Evolutionary conservation across 208 protist genomes (phyloP).

Genomic region (Wallacemonas sp.): DNA sequence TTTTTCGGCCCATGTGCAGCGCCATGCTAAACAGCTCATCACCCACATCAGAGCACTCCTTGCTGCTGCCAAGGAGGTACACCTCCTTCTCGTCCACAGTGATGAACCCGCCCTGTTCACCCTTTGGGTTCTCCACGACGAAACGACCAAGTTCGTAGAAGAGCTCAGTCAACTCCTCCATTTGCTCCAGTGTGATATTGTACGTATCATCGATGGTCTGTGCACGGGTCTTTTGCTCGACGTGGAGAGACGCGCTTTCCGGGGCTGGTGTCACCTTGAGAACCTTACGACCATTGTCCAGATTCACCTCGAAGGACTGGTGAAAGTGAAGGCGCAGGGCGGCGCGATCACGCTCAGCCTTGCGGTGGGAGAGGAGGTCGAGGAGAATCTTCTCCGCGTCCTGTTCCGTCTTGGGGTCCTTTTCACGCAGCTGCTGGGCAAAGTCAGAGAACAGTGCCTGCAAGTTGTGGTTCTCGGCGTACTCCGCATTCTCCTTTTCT

Average conservation of each 20-base stretch:
- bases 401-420: conserved; percentile 75
- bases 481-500: conserved; percentile 73
- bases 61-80: conserved; percentile 58
- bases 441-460: conserved; percentile 77
- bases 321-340: conserved; percentile 73
- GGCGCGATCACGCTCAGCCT: conserved; percentile 71
- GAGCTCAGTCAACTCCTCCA: conserved; percentile 73
- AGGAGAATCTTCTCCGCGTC: conserved; percentile 73
- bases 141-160: conserved; percentile 85
- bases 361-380: conserved; percentile 77
- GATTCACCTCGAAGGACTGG: conserved; percentile 73
- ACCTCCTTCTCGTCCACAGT: conserved; percentile 83
- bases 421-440: conserved; percentile 66
- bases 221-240: conserved; percentile 67
- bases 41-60: conserved; percentile 71
- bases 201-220: conserved; percentile 59
- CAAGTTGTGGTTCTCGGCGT: conserved; percentile 77
- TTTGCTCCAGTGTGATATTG: conserved; percentile 60
- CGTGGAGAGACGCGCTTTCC: conserved; percentile 63
- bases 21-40: conserved; percentile 84
- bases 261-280: conserved; percentile 51
- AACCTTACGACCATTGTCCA: conserved; percentile 76
- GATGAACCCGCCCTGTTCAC: conserved; percentile 76
- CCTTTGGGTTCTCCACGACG: conserved; percentile 68
- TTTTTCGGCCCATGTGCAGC: conserved; percentile 41